Evolutionary conservation across 176 grass and related monocot species (phyloP).

Genomic region (Cenchrus fungigraminus): DNA sequence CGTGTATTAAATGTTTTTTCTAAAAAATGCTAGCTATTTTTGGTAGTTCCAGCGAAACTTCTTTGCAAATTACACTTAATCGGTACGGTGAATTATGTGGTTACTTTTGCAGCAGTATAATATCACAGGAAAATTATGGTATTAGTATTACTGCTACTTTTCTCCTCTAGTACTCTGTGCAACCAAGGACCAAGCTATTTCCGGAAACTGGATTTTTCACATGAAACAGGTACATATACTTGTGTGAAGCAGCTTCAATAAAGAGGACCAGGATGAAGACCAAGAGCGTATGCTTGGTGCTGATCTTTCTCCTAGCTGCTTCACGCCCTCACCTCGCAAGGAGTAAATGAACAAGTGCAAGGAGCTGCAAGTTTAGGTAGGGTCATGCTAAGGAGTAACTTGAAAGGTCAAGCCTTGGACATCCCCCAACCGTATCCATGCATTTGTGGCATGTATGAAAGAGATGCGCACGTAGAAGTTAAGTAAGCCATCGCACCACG

Average conservation of each 20-base stretch:
- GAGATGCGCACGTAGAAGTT: constrained; percentile 41
- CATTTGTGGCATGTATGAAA: constrained; percentile 34
- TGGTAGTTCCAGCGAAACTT: not conserved
- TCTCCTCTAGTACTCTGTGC: not conserved
- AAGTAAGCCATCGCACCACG: constrained; percentile 32
- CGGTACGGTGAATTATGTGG: not conserved
- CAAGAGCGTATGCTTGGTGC: constrained; percentile 2
- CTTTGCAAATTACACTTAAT: not conserved
- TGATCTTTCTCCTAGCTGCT: not conserved
- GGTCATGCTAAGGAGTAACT: constrained; percentile 12
- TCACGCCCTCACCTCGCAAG: constrained; percentile 22
- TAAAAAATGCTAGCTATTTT: not conserved
- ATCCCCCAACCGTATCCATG: constrained; percentile 45
- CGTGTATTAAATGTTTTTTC: not conserved
- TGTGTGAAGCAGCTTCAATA: constrained; percentile 19
- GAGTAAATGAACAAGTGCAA: constrained; percentile 49
- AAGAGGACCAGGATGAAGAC: constrained; percentile 20
- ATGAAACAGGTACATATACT: too few species aligned
- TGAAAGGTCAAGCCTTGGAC: constrained; percentile 41
- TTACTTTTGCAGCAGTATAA: not conserved
- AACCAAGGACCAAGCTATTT: not conserved
- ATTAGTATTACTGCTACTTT: not conserved
- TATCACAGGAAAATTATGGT: not conserved
- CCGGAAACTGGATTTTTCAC: constrained; percentile 9
- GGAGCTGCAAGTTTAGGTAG: constrained; percentile 57